Percentiles rank a stretch among this genome's conserved stretches.
Evolutionary conservation across 371 early-diverging fungal genomes (phyloP).

Genomic region (Apophysomyces trapeziformis): DNA sequence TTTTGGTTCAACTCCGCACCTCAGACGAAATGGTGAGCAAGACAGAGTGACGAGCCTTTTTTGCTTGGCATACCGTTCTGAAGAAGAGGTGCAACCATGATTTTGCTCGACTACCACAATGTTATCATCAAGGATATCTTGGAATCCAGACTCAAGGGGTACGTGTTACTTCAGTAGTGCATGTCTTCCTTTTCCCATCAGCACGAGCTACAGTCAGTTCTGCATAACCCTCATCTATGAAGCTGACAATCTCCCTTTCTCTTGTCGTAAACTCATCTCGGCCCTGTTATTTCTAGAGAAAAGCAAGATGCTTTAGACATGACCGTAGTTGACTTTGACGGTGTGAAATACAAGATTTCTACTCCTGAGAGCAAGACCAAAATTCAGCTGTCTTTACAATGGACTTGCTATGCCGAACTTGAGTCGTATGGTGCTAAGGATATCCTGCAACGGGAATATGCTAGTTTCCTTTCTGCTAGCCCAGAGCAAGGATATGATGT

Average conservation of each 20-base stretch:
- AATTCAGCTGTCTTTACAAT: constrained; percentile 78
- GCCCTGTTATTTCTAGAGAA: constrained; percentile 53
- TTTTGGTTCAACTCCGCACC: too few relatives aligned
- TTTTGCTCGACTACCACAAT: constrained; percentile 73
- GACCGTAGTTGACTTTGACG: constrained; percentile 94
- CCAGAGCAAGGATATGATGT: constrained; percentile 86
- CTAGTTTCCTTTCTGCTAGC: constrained; percentile 59
- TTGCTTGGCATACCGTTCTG: too few relatives aligned
- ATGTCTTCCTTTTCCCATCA: not conserved
- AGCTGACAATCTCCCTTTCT: constrained; percentile 9
- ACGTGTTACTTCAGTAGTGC: constrained; percentile 14
- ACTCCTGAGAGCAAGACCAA: constrained; percentile 77
- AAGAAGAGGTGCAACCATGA: constrained; percentile 40
- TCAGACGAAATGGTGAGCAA: too few relatives aligned
- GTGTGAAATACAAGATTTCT: constrained; percentile 84
- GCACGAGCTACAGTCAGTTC: not conserved
- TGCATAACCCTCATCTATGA: not conserved
- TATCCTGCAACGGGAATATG: constrained; percentile 84
- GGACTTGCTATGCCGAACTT: constrained; percentile 85
- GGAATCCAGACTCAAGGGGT: constrained; percentile 62
- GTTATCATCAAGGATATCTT: constrained; percentile 68
- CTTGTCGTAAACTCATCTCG: not conserved
- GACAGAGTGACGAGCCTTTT: too few relatives aligned
- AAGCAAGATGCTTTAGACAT: constrained; percentile 85
- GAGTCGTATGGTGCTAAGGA: constrained; percentile 79